Evolutionary conservation across 768 basidiomycete species (phyloP), one percentile per base, ranked within the genome.

Genomic region (Clitopilus passeckerianus): DNA sequence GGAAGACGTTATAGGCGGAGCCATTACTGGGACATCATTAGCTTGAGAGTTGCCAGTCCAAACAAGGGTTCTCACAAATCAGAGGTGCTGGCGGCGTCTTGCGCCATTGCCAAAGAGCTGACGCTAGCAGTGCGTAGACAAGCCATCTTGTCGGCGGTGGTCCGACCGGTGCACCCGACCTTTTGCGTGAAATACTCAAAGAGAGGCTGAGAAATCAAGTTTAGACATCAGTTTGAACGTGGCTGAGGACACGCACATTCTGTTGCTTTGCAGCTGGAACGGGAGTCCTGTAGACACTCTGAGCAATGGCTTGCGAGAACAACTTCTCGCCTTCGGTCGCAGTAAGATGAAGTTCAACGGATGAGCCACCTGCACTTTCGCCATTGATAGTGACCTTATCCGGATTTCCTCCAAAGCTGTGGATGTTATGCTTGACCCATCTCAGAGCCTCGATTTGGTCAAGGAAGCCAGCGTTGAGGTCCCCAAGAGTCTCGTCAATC

Each of bases 401-500:
- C 0, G 83, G 80, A 66, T 90, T 78, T 14, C 89, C 89, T 7
- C 88, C 88, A 63, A 89, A 91, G 15, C 77, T 74, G 24, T 64
- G 69, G 59, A 90, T 86, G 65, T 89, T 75, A 44, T 77, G 67
- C 58, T 87, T 78, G 0, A 89, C 80, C 88, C 87, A 91, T 66
- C 77, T 69, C 20, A 91, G 67, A 5, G 84, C 86, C 56, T 81
- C 72, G 1, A 85, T 80, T 66, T 89, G 85, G 68, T 88, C 88
- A 18, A 71, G 65, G 70, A 84, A 80, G 4, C 83, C 83, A 6
- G 72, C 80, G 57, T 86, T 85, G 57, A 80, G 68, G 64, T 85
- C 81, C 0, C 80, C 83, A 23, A 74, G 64, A 0, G 61, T 57
- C 9, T 72, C 33, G 57, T 79, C 68, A 10, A 50, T 20, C 1